Base-by-base conservation (phyloP, 371 early-diverging fungal species). In the Coemansia sp. region DNA sequence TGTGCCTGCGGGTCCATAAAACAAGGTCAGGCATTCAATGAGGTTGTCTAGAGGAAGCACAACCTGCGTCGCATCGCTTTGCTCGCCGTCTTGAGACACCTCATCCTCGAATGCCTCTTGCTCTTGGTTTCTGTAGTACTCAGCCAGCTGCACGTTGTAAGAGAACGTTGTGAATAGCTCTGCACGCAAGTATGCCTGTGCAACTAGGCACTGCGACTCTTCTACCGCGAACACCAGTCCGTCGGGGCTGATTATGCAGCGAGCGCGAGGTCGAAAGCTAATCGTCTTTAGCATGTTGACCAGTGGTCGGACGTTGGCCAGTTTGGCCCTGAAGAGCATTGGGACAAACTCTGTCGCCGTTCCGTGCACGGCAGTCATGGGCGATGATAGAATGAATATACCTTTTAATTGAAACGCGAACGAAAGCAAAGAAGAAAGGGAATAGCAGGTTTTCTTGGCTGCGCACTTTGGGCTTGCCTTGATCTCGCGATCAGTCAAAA, bases 21-120 rank as follows among this genome's bases (percentile, higher is more conserved):
- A 82, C 29, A 83, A 61, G n/a, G 77, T 77, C 49, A 82, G 48
- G 37, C 83, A 83, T 16, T 82, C 80, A 1, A 80, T 55, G 31
- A 83, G 60, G 12, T 58, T 69, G 29, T 74, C 75, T 29, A 83
- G 50, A 9, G 80, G 72, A 42, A 83, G 64, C n/a, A 60, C 37
- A n/a, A 81, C n/a, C n/a, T n/a, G n/a, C n/a, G n/a, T n/a, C n/a
- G n/a, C n/a, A n/a, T n/a, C n/a, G n/a, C n/a, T n/a, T n/a, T n/a
- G n/a, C n/a, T n/a, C n/a, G n/a, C n/a, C 67, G 36, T 66, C 58
- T 9, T 76, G 65, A 8, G 49, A 53, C 16, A 61, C 56, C 31
- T 55, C 57, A 3, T 36, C 36, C 1, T 44, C 46, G 6, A 47
- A 47, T 24, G 29, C 24, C 4, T 58, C 49, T 33, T 65, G 40